Evolutionary conservation across 2,329 filamentous ascomycete species (phyloP).

Genomic region (Stachybotrys chartarum): DNA sequence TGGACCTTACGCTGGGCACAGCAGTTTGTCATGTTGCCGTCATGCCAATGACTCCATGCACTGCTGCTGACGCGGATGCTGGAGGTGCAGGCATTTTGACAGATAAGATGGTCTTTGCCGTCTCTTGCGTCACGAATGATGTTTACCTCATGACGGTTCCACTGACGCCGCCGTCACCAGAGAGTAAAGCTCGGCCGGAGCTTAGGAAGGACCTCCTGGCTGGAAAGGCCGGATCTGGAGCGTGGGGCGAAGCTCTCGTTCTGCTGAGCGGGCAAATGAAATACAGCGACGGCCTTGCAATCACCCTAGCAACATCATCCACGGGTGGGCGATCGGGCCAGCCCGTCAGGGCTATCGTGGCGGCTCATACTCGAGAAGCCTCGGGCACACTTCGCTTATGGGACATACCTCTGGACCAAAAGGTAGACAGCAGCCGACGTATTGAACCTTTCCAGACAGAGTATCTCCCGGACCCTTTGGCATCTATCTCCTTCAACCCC

Average conservation of each 20-base stretch:
- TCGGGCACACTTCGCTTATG: slow-evolving; percentile 52
- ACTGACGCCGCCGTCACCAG: slow-evolving; percentile 52
- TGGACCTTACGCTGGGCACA: slow-evolving; percentile 53
- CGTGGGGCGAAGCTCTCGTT: slow-evolving; percentile 55
- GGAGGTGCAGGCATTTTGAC: slow-evolving; percentile 41
- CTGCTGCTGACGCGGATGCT: slow-evolving; percentile 39
- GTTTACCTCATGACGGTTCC: slow-evolving; percentile 53
- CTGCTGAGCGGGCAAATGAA: slow-evolving; percentile 46
- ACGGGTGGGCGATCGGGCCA: slow-evolving; percentile 28
- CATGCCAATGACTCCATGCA: slow-evolving; percentile 41
- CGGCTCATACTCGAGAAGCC: slow-evolving; percentile 52
- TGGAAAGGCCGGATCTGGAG: slow-evolving; percentile 49
- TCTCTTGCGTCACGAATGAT: slow-evolving; percentile 50
- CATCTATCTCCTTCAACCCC: slow-evolving; percentile 54
- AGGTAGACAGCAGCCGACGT: slow-evolving; percentile 17
- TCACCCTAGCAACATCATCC: slow-evolving; percentile 41
- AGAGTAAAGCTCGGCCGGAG: slow-evolving; percentile 49
- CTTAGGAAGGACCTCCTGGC: slow-evolving; percentile 43
- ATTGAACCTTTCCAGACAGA: slow-evolving; percentile 53
- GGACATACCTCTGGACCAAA: slow-evolving; percentile 44
- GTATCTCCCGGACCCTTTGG: slow-evolving; percentile 47
- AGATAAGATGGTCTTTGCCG: slow-evolving; percentile 53
- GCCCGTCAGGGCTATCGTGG: slow-evolving; percentile 43
- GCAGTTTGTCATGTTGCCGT: slow-evolving; percentile 50
- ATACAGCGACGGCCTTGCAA: slow-evolving; percentile 47